Base-by-base conservation (phyloP, 2,329 filamentous ascomycete genomes). In the Thelonectria olida region DNA sequence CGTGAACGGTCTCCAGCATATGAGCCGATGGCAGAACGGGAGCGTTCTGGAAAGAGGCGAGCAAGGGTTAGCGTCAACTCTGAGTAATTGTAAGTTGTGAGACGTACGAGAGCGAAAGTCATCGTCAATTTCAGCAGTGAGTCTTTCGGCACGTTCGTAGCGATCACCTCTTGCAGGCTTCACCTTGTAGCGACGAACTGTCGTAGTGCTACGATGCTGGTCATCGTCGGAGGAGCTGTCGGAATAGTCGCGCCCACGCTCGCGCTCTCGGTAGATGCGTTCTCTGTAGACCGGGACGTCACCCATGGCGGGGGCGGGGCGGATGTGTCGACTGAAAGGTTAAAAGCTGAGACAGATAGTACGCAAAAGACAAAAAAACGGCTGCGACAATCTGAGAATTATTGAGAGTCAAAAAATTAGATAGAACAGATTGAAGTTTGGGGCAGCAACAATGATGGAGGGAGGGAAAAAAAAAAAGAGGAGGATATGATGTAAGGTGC, bases 111-210 rank as follows among this genome's bases (percentile, higher is more conserved):
- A 81, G 70, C 81, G 80, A 52, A 75, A 74, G 50, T 82, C 80
- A 62, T 84, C 80, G 45, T 84, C 81, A 58, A 80, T 71, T 44
- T 82, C 80, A 51, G 81, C 76, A 57, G n/a, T n/a, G n/a, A 75
- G 61, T 58, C 75, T 73, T 44, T 80, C 76, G 58, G 64, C 73
- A 51, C 76, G 76, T 36, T 80, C 78, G 65, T 78, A 75, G 8
- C 75, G 77, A 61, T 82, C 81, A 48, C 75, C 73, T 53, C 78
- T 77, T 53, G 72, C 75, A 10, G 79, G 77, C 8, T 74, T 73
- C 25, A 85, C 82, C 71, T 85, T 85, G 77, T 85, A 85, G 56
- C 83, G 80, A 62, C 80, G 81, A 54, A 85, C 78, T n/a, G 81
- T 84, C 5, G 82, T 80, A 61, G 74, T 78, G 68, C 76, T 78